Evolutionary conservation across 352 stramenopile species (phyloP).

Genomic region (Phytophthora fragariaefolia): DNA sequence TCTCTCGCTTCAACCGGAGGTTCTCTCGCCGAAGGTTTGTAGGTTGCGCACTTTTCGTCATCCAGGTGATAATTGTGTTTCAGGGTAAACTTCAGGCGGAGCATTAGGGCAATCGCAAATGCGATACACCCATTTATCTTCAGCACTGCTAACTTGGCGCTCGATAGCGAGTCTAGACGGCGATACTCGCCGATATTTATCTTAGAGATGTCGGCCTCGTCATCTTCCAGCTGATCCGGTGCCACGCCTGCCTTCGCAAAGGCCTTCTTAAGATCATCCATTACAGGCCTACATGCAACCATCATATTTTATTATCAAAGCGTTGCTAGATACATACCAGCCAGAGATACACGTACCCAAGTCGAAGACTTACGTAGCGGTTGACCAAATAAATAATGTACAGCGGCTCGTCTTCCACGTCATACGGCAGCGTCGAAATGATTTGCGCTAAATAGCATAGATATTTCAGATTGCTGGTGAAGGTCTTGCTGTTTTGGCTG

Average conservation of each 20-base stretch:
- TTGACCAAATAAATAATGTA: constrained; percentile 91
- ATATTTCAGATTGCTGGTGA: constrained; percentile 58
- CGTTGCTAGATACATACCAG: not conserved
- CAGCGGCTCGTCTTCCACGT: constrained; percentile 84
- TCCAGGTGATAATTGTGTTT: constrained; percentile 74
- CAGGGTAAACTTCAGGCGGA: constrained; percentile 79
- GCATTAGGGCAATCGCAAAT: constrained; percentile 71
- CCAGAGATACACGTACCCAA: constrained; percentile 67
- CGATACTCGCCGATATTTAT: constrained; percentile 49
- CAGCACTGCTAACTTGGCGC: constrained; percentile 14
- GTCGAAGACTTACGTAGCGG: constrained; percentile 78
- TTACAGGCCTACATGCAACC: constrained; percentile 41
- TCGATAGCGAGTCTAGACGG: constrained; percentile 14
- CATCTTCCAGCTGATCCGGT: constrained; percentile 51
- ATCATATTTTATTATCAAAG: too few species aligned
- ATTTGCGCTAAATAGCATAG: constrained; percentile 79
- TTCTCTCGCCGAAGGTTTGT: constrained; percentile 56
- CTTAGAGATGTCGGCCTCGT: constrained; percentile 49
- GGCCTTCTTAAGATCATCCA: constrained; percentile 60
- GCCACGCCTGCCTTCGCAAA: constrained; percentile 53
- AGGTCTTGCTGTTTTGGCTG: constrained; percentile 13
- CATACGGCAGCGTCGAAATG: constrained; percentile 74
- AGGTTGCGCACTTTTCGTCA: constrained; percentile 85
- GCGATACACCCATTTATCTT: constrained; percentile 35
- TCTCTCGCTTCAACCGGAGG: constrained; percentile 36